Percentiles rank a stretch among this genome's conserved stretches.
These are phyloP conservation scores for Aquilaria agallochum DNA, from an alignment of 441 rosid species.

Conservation along the genomic window DNA sequence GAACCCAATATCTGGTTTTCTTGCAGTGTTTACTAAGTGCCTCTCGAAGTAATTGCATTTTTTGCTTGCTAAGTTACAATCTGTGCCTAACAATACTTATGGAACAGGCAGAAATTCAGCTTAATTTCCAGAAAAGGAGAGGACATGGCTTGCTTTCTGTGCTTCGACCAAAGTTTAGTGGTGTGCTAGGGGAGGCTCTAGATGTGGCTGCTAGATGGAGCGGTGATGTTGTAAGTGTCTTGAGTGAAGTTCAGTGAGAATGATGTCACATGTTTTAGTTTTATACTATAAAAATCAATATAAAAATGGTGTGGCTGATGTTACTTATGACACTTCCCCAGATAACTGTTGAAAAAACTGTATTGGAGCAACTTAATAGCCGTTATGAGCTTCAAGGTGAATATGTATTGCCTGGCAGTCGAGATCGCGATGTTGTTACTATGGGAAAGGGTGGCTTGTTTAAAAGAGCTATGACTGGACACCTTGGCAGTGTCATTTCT, in stretches of 20 bases:
- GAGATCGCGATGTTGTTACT: slow-evolving; percentile 76
- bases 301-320: slow-evolving; percentile 14
- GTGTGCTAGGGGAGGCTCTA: slow-evolving; percentile 96
- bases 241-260: slow-evolving; percentile 10
- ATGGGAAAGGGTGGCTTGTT: slow-evolving; percentile 77
- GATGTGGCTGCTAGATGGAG: slow-evolving; percentile 99
- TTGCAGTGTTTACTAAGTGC: too few relatives aligned
- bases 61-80: slow-evolving; percentile 18
- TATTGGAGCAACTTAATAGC: slow-evolving; percentile 88
- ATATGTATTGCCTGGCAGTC: slow-evolving; percentile 95
- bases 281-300: neutral
- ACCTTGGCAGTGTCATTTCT: slow-evolving; percentile 94
- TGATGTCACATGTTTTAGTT: slow-evolving; percentile 13
- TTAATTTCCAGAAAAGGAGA: slow-evolving; percentile 93
- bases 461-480: slow-evolving; percentile 94
- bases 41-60: slow-evolving; percentile 11
- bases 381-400: slow-evolving; percentile 99
- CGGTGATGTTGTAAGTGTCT: slow-evolving; percentile 95
- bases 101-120: slow-evolving; percentile 94
- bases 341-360: slow-evolving; percentile 94
- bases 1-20: too few relatives aligned
- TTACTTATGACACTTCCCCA: slow-evolving; percentile 26
- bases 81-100: too few relatives aligned
- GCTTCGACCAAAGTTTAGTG: slow-evolving; percentile 91
- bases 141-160: slow-evolving; percentile 95